Base-by-base conservation (phyloP, 2,329 filamentous ascomycete genomes). In the Cercospora zeae-maydis region DNA sequence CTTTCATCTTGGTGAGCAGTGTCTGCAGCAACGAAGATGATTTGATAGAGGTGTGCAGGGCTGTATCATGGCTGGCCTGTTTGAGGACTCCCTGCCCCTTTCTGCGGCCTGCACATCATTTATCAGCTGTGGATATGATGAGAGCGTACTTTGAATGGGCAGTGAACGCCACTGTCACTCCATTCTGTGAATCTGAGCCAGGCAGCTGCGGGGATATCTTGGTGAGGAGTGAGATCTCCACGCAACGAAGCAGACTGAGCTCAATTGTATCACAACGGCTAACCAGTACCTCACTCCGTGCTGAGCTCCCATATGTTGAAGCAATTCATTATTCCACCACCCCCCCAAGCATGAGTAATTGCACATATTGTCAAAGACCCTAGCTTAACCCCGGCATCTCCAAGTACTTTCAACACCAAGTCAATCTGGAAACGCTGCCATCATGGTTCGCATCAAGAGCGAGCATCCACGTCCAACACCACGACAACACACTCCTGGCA, bases 391-490 rank as follows among this genome's bases (percentile, higher is more conserved):
- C 7, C 33, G 16, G n/a, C 14, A 16, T 21, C 16, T 19, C n/a
- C 42, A 8, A 24, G 42, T 16, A 45, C 42, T 11, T 21, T 14
- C 3, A 27, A 47, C 7, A 7, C 13, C 21, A 47, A 19, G 10
- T 8, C 10, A 10, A 47, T 14, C 13, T 13, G 11, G 7, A 14
- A 7, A n/a, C 31, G 1, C 10, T 13, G 10, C 11, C 34, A 45
- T 10, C 24, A 57, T 57, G 54, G 33, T 27, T 45, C 54, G 54
- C 54, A 57, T 57, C 36, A 45, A 57, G 54, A 57, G 33, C 49
- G 49, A 57, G 21, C 16, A 19, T 30, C 54, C 34, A 57, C 34
- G 54, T 21, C 13, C 49, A 4, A 27, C 54, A 39, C 34, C 54
- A 4, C 54, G 33, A 10, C 54, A 39, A 39, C 54, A 39, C 13